Evolutionary conservation across 2,329 filamentous ascomycete genomes (phyloP), one percentile per base, ranked within the genome.

Genomic region (Penicillium sp.): DNA sequence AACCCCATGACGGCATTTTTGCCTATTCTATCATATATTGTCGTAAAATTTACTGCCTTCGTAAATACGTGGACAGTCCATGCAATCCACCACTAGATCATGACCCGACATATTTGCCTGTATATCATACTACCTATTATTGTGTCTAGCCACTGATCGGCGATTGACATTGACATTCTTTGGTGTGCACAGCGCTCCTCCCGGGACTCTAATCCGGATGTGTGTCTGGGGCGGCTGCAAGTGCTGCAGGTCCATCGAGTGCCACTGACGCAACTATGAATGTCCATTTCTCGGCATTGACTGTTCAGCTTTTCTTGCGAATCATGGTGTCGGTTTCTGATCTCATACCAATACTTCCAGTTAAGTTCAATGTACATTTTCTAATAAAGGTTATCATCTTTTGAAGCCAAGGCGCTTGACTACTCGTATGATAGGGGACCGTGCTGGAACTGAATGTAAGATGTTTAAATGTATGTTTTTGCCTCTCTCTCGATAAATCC

Each of bases 1-100:
- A 23, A 31, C 11, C 36, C 8, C 23, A 46, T 33, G 34, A n/a
- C 15, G 21, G 6, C 25, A 16, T 5, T 6, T 34, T 25, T 29
- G 16, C 29, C 31, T 21, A 40, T 41, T 25, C 44, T 39, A 13
- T 40, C 36, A 4, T 34, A 21, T 7, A 16, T 47, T 48, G 5
- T 23, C 2, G 7, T 33, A 10, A 33, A 5, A 5, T 33, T 16
- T 46, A 33, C 13, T n/a, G 15, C 4, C 33, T 33, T 16, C 8
- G 19, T 8, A 21, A 23, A 16, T 33, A 23, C 4, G 8, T 33
- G 29, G 19, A 33, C 44, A 23, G 29, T 29, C 27, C 40, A 55
- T 60, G 56, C 51, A 61, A n/a, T 16, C n/a, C 23, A 10, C 53
- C 57, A 63, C 58, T 60, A 47, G 25, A 53, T 27, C 21, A 10